These are phyloP conservation scores for Chaetomidium leptoderma DNA, from an alignment of 495 filamentous ascomycete species.

Conservation along the genomic window DNA sequence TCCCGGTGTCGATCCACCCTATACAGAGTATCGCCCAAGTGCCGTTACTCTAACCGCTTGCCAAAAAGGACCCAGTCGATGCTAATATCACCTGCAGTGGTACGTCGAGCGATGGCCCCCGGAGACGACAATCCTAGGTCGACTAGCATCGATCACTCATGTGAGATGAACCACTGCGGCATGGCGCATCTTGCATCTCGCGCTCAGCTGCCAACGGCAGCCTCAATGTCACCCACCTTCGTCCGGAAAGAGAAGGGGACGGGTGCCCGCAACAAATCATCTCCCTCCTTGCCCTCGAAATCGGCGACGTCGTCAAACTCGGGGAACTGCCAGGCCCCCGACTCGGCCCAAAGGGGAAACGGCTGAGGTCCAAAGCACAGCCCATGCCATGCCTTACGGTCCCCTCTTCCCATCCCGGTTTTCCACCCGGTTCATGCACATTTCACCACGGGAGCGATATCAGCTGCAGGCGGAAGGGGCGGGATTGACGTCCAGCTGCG, in stretches of 20 bases:
- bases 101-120: neutral
- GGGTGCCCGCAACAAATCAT: conserved; percentile 6
- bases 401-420: no score
- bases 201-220: neutral
- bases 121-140: neutral
- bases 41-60: neutral
- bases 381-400: neutral
- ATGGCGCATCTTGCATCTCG: neutral
- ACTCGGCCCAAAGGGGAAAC: neutral
- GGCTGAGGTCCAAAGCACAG: neutral
- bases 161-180: neutral
- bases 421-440: neutral
- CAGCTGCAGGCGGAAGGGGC: neutral
- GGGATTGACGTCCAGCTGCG: neutral
- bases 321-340: neutral
- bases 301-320: conserved; percentile 4
- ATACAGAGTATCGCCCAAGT: neutral
- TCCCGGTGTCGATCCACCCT: neutral
- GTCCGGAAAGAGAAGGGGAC: conserved; percentile 1
- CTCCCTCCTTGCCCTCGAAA: neutral
- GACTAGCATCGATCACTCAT: neutral
- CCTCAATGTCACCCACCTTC: conserved; percentile 2
- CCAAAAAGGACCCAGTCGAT: neutral
- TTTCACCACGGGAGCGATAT: neutral
- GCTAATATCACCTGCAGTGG: neutral